Base-by-base conservation (phyloP, 768 basidiomycete species). In the Naganishia vaughanmartiniae region DNA sequence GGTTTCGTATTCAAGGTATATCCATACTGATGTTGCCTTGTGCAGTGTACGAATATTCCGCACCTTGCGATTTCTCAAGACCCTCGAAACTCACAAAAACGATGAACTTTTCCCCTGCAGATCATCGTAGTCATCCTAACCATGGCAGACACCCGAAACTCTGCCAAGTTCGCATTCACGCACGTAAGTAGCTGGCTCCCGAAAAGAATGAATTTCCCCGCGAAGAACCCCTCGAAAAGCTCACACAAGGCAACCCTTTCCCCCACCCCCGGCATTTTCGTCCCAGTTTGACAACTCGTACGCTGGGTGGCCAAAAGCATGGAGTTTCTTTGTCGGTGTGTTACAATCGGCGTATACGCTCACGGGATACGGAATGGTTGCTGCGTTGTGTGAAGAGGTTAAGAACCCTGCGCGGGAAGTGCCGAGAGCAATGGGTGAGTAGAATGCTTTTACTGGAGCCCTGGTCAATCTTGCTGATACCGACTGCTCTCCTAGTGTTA, bases 301-400 rank as follows among this genome's bases (percentile, higher is more conserved):
- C n/a, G 86, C 88, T 0, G 88, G 88, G 7, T 89, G 88, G 88
- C 84, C 84, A 1, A 83, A 86, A 15, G 88, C 87, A 36, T 89
- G 87, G 87, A 84, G 87, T 0, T 89, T 88, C 76, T 89, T 88
- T 77, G 86, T 88, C 39, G 88, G 88, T 36, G 75, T 88, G 26
- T 48, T 83, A 78, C 77, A 73, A 31, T 54, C 68, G 77, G 85
- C 87, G 0, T 89, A 88, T 70, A 85, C 85, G 0, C 87, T 84
- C 70, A 75, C 87, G 42, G 87, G 85, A 51, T 78, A 78, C 71
- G 88, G 88, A 69, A 89, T 88, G 87, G 86, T 88, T 46, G 83
- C 87, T 19, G 87, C 86, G 72, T 86, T 89, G 86, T 86, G 87
- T 2, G 88, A 89, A 76, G 88, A 89, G 77, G 88, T 88, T 0